These are phyloP conservation scores for Sugiyamaella smithiae DNA, from an alignment of 805 yeast genomes.

Conservation along the genomic window DNA sequence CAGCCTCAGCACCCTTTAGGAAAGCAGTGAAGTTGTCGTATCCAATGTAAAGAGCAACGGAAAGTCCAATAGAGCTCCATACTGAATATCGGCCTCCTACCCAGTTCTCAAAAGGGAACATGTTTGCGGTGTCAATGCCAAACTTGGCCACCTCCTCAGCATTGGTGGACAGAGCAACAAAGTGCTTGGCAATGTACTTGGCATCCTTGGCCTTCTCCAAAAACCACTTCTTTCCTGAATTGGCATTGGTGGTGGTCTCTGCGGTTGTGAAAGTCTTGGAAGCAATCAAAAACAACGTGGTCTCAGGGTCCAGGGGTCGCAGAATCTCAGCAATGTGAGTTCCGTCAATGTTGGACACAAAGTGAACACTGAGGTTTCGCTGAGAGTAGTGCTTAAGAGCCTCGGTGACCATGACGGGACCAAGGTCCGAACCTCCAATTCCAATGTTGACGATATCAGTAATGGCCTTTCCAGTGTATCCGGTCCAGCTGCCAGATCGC, in stretches of 20 bases:
- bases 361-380: constrained; percentile 69
- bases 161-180: constrained; percentile 94
- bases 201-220: constrained; percentile 64
- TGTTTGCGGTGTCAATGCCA: constrained; percentile 95
- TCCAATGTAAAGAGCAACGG: constrained; percentile 93
- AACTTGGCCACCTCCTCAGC: constrained; percentile 87
- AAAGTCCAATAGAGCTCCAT: constrained; percentile 98
- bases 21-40: constrained; percentile 88
- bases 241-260: constrained; percentile 95
- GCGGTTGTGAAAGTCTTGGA: constrained; percentile 99
- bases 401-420: constrained; percentile 99
- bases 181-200: constrained; percentile 88
- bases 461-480: constrained; percentile 92
- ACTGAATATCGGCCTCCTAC: constrained; percentile 99
- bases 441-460: constrained; percentile 96
- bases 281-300: constrained; percentile 82
- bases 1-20: constrained; percentile 96
- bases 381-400: constrained; percentile 89
- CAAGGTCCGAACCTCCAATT: constrained; percentile 98
- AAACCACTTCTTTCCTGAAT: constrained; percentile 94
- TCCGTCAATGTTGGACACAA: constrained; percentile 98
- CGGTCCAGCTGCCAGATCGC: constrained; percentile 94
- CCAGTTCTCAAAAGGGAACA: constrained; percentile 99
- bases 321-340: constrained; percentile 93
- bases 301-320: constrained; percentile 76